Evolutionary conservation across 345 rosid genomes (phyloP).

Genomic region (Trapa incisa): DNA sequence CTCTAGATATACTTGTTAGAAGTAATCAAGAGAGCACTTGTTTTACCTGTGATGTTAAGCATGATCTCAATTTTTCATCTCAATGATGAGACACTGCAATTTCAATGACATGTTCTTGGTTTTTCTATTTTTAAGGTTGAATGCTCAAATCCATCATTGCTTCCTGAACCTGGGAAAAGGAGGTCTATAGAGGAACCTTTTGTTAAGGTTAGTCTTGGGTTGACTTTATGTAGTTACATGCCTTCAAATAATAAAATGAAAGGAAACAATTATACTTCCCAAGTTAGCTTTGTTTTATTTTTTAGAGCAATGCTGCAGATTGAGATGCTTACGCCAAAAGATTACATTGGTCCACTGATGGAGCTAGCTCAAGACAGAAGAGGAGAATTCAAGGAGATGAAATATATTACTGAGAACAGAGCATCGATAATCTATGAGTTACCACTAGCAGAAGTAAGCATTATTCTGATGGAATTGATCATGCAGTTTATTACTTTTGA

Average conservation of each 20-base stretch:
- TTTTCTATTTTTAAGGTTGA: slow-evolving; percentile 45
- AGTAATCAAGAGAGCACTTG: not conserved
- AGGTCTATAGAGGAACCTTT: slow-evolving; percentile 82
- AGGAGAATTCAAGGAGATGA: slow-evolving; percentile 92
- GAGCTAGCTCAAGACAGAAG: slow-evolving; percentile 96
- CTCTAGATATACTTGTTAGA: not conserved
- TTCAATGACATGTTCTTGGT: not conserved
- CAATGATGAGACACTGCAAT: not conserved
- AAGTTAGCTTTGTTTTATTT: slow-evolving; percentile 6
- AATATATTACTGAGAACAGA: slow-evolving; percentile 75
- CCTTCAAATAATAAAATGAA: not conserved
- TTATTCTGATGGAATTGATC: not conserved
- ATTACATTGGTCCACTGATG: slow-evolving; percentile 86
- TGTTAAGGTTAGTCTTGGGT: slow-evolving; percentile 51
- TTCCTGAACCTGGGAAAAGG: slow-evolving; percentile 93
- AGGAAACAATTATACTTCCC: not conserved
- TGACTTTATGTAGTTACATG: not conserved
- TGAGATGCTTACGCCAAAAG: slow-evolving; percentile 96
- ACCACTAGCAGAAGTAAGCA: slow-evolving; percentile 82
- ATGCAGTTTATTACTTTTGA: not conserved
- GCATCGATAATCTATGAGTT: slow-evolving; percentile 75
- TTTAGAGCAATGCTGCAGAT: slow-evolving; percentile 38
- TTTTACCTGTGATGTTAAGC: not conserved
- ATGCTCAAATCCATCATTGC: slow-evolving; percentile 93
- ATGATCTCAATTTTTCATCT: not conserved